Conservation (phyloP, 2,329 filamentous ascomycete genomes). For the Xylaria multiplex region DNA sequence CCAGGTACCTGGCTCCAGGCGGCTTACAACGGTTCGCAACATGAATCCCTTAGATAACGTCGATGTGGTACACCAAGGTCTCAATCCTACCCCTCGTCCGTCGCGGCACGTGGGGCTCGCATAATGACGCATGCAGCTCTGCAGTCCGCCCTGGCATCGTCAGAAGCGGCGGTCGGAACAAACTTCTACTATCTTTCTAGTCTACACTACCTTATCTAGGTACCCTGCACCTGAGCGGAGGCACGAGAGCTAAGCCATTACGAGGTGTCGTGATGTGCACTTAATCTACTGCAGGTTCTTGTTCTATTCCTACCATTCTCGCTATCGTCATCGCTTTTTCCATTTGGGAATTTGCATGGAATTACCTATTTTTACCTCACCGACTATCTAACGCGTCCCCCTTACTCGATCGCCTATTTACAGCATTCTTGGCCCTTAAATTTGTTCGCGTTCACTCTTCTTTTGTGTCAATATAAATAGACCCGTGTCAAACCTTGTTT, state of each 20-base stretch:
- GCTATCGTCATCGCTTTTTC: constrained; percentile 23
- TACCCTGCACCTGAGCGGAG: too few species aligned
- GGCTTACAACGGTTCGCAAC: constrained; percentile 14
- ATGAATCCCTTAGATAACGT: neutral
- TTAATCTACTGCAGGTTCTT: constrained; percentile 6
- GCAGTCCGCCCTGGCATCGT: constrained; percentile 27
- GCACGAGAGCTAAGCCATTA: neutral
- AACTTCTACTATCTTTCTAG: too few species aligned
- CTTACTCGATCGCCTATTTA: neutral
- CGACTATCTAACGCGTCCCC: constrained; percentile 13
- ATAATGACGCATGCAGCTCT: constrained; percentile 33
- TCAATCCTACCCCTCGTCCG: constrained; percentile 2
- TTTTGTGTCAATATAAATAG: constrained; percentile 6
- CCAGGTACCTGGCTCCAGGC: constrained; percentile 3
- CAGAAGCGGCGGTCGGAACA: constrained; percentile 27
- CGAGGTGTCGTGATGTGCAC: constrained; percentile 1
- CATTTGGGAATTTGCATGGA: neutral
- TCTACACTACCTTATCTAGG: too few species aligned
- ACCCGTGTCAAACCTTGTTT: neutral
- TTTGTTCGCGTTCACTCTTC: neutral
- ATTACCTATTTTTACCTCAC: constrained; percentile 18
- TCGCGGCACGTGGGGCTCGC: constrained; percentile 36
- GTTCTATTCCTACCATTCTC: constrained; percentile 2
- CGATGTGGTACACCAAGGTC: neutral
- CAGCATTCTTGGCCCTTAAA: neutral